A percentile compares a stretch with the other conserved stretches of the same genome.
Evolutionary conservation across 768 basidiomycete genomes (phyloP).

Genomic region (Chalciporus pseudorubinellus): DNA sequence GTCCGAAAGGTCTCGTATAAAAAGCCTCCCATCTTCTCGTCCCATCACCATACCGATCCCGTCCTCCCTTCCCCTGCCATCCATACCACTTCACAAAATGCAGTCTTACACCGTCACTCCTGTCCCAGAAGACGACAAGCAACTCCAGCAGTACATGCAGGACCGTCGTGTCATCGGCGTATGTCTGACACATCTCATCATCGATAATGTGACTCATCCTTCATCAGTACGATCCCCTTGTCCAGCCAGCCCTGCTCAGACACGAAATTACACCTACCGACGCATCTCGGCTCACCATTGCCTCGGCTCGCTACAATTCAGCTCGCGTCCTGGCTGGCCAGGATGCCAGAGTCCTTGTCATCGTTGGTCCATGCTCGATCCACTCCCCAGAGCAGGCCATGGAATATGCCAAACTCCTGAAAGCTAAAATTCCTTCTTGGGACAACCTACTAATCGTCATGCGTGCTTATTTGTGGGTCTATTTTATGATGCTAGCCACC

Average conservation of each 20-base stretch:
- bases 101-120: constrained; percentile 51
- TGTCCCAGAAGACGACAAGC: constrained; percentile 60
- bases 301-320: constrained; percentile 72
- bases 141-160: constrained; percentile 71
- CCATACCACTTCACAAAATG: constrained; percentile 5
- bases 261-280: constrained; percentile 76
- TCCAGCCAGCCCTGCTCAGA: constrained; percentile 87
- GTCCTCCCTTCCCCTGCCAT: neutral
- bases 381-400: constrained; percentile 85
- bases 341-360: constrained; percentile 83
- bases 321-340: constrained; percentile 79
- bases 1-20: constrained; percentile 33
- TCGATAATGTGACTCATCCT: constrained; percentile 5
- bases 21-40: constrained; percentile 24
- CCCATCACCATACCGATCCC: constrained; percentile 4
- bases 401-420: constrained; percentile 75
- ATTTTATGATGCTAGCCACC: neutral
- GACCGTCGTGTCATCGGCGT: constrained; percentile 81
- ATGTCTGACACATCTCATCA: constrained; percentile 27
- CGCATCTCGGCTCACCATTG: constrained; percentile 71
- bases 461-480: constrained; percentile 94
- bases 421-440: constrained; percentile 61
- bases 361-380: constrained; percentile 96
- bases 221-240: constrained; percentile 87
- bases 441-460: constrained; percentile 87